These are phyloP conservation scores for Dimargaris xerosporica DNA, from an alignment of 192 early-diverging fungal genomes.

Conservation along the genomic window DNA sequence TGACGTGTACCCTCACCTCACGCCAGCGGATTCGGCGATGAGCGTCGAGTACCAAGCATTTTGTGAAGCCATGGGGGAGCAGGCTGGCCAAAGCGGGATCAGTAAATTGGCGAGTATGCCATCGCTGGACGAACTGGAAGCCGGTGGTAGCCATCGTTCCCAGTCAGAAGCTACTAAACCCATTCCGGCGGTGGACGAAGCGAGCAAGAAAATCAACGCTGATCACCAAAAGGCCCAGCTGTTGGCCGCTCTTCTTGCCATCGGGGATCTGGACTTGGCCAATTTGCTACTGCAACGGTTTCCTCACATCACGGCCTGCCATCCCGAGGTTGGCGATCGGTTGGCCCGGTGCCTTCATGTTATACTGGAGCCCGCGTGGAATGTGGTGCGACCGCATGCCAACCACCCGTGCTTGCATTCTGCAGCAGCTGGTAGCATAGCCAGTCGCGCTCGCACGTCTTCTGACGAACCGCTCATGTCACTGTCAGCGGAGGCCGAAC, in stretches of 20 bases:
- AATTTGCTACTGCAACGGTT: conserved; percentile 32
- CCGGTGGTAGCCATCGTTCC: not conserved
- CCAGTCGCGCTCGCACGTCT: not conserved
- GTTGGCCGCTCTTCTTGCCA: conserved; percentile 36
- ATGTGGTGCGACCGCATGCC: not conserved
- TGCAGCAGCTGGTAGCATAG: not conserved
- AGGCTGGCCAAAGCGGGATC: conserved; percentile 8
- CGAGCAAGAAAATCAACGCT: not conserved
- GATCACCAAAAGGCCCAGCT: conserved; percentile 44
- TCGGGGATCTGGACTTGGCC: conserved; percentile 42
- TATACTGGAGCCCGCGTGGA: conserved; percentile 39
- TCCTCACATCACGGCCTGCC: conserved; percentile 30
- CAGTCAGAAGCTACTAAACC: not conserved
- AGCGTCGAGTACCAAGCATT: conserved; percentile 27
- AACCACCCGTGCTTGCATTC: not conserved
- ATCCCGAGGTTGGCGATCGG: conserved; percentile 42
- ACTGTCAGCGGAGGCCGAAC: not conserved
- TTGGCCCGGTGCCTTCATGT: conserved; percentile 42
- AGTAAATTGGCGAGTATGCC: conserved; percentile 6
- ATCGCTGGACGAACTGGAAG: conserved; percentile 4
- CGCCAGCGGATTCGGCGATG: conserved; percentile 34
- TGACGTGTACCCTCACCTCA: conserved; percentile 51
- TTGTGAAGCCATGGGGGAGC: conserved; percentile 23
- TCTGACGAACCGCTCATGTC: not conserved
- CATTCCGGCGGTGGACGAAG: too few species aligned